Base-by-base conservation (phyloP, 306 rosid species). In the Macrotyloma uniflorum region DNA sequence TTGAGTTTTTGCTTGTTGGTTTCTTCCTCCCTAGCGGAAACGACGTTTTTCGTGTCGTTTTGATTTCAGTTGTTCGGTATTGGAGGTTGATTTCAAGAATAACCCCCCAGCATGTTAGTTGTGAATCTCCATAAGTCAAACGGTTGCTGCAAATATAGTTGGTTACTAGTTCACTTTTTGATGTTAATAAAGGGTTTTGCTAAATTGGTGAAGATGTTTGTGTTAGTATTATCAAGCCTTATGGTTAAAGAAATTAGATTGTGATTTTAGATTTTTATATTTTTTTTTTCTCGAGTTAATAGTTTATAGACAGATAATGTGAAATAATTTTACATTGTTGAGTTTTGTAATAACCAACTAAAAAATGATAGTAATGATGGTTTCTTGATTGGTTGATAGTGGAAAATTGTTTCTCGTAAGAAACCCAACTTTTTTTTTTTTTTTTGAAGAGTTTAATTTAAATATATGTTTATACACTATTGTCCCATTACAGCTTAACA, bases 101-200 rank as follows among this genome's bases (percentile, higher is more conserved):
- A 24, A 26, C n/a, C n/a, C n/a, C 19, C 4, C 15, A 26, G 38
- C 33, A 24, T 40, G 12, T 40, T 13, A 10, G 45, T 49, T 22
- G 61, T 54, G 61, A 38, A 73, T 40, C 42, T 65, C 30, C 10
- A 5, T 33, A 72, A 36, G 67, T 24, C 22, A 61, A 47, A 61
- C 4, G 54, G 57, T 71, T 71, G 54, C 62, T 73, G 59, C 42
- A 40, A 33, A 35, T 57, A 23, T 55, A 33, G 33, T 57, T 79
- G n/a, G 55, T 49, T 66, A 33, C n/a, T 54, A n/a, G 30, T 74
- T 46, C 32, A 5, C 16, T 30, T 55, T 74, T 74, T 24, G 28
- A 55, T 55, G 47, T 53, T 73, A 35, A 15, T 51, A 49, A 10
- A 26, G 38, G 36, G 6, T 12, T 58, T 72, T 14, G 59, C n/a